These are phyloP conservation scores for Fusarium sp. DNA, from an alignment of 2,329 filamentous ascomycete species.

Conservation along the genomic window DNA sequence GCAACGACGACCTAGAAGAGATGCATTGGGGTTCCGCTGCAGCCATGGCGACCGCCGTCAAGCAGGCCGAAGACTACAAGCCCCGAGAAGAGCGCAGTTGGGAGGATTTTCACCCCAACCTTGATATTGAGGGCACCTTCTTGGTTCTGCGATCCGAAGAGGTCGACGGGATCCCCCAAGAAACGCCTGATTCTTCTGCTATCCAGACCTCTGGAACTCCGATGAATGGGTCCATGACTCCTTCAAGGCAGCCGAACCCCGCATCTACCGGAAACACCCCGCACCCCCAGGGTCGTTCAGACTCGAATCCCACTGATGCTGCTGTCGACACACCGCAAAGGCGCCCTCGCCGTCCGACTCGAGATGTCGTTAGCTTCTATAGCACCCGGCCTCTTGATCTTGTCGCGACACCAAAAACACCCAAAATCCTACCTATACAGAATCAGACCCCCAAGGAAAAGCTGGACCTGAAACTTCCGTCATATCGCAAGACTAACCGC, in stretches of 20 bases:
- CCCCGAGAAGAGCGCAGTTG: slow-evolving; percentile 95
- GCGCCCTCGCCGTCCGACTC: slow-evolving; percentile 58
- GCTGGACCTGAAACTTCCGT: slow-evolving; percentile 81
- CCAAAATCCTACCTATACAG: slow-evolving; percentile 79
- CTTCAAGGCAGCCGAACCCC: slow-evolving; percentile 59
- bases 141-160: slow-evolving; percentile 85
- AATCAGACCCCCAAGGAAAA: slow-evolving; percentile 85
- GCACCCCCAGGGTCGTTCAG: slow-evolving; percentile 50
- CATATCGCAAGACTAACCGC: slow-evolving; percentile 82
- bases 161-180: slow-evolving; percentile 77
- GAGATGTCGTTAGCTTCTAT: slow-evolving; percentile 67
- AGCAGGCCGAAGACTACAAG: slow-evolving; percentile 96
- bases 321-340: slow-evolving; percentile 50
- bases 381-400: slow-evolving; percentile 61
- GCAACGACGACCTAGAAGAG: slow-evolving; percentile 66
- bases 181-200: slow-evolving; percentile 54
- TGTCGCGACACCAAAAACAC: slow-evolving; percentile 63
- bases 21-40: slow-evolving; percentile 89
- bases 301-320: slow-evolving; percentile 50
- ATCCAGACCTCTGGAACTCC: slow-evolving; percentile 46
- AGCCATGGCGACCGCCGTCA: slow-evolving; percentile 86
- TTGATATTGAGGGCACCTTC: slow-evolving; percentile 87
- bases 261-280: slow-evolving; percentile 59
- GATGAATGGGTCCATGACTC: slow-evolving; percentile 59
- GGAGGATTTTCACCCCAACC: slow-evolving; percentile 97